Evolutionary conservation across 371 early-diverging fungal species (phyloP).

Genomic region (Mucor saturninus): DNA sequence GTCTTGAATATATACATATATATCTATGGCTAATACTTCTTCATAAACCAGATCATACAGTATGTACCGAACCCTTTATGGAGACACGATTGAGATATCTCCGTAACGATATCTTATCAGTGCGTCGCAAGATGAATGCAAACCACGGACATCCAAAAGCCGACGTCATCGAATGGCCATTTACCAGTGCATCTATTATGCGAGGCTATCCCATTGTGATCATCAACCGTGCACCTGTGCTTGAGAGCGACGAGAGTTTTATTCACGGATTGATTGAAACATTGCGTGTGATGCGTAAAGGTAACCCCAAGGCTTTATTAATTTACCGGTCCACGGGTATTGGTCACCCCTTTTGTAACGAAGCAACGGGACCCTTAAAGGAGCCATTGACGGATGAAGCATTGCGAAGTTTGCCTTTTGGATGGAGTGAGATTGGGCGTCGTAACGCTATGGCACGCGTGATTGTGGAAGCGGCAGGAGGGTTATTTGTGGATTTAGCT

Average conservation of each 20-base stretch:
- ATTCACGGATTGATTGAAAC: slow-evolving; percentile 45
- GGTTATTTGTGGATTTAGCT: slow-evolving; percentile 61
- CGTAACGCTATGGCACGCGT: slow-evolving; percentile 62
- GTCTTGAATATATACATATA: too few relatives aligned
- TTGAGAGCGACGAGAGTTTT: slow-evolving; percentile 53
- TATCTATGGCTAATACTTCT: too few relatives aligned
- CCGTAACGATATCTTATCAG: slow-evolving; percentile 62
- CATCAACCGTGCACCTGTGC: slow-evolving; percentile 53
- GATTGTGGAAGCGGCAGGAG: slow-evolving; percentile 63
- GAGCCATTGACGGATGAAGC: slow-evolving; percentile 37
- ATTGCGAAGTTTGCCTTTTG: slow-evolving; percentile 47
- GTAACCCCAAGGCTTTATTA: slow-evolving; percentile 41
- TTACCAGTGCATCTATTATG: slow-evolving; percentile 41
- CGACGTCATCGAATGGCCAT: slow-evolving; percentile 53
- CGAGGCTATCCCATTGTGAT: slow-evolving; percentile 47
- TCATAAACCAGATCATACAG: slow-evolving; percentile 40
- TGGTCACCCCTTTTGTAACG: slow-evolving; percentile 56
- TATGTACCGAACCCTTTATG: slow-evolving; percentile 32
- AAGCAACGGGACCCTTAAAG: slow-evolving; percentile 43
- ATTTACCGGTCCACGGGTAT: slow-evolving; percentile 58
- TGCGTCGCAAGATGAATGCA: slow-evolving; percentile 29
- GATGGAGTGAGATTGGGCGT: slow-evolving; percentile 59
- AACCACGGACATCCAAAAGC: slow-evolving; percentile 40
- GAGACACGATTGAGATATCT: slow-evolving; percentile 48
- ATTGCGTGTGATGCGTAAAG: slow-evolving; percentile 43